phyloP scores from a whole-genome alignment of 2,329 filamentous ascomycete genomes.

The Phoma sp. region DNA sequence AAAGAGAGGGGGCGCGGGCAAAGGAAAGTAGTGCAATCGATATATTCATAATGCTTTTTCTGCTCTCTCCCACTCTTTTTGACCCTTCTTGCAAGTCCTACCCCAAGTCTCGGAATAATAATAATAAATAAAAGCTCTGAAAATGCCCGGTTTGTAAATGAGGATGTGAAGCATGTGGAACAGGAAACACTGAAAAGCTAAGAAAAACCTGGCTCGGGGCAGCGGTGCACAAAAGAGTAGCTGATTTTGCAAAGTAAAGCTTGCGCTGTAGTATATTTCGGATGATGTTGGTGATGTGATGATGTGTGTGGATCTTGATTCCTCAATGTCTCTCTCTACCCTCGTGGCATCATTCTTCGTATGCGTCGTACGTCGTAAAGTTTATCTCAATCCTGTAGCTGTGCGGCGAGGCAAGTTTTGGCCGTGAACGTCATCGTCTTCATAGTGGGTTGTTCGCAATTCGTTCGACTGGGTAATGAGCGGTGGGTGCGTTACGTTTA shows the following conservation, averaged over 20 bases:
- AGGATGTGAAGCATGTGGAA: too few species aligned
- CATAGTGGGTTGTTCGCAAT: slow-evolving; percentile 35
- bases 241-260: neutral
- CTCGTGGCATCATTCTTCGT: slow-evolving; percentile 51
- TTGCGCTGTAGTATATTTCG: slow-evolving; percentile 23
- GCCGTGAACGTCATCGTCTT: slow-evolving; percentile 45
- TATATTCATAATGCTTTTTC: too few species aligned
- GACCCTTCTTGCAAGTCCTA: too few species aligned
- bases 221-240: slow-evolving; percentile 12
- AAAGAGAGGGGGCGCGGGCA: too few species aligned
- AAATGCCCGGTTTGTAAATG: too few species aligned
- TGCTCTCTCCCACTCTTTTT: too few species aligned
- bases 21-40: too few species aligned
- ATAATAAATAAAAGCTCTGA: too few species aligned
- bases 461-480: slow-evolving; percentile 26
- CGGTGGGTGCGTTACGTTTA: slow-evolving; percentile 23
- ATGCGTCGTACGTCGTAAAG: slow-evolving; percentile 44
- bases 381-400: slow-evolving; percentile 40
- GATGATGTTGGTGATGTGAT: neutral
- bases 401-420: slow-evolving; percentile 8
- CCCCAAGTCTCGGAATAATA: too few species aligned
- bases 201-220: neutral
- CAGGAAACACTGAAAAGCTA: too few species aligned
- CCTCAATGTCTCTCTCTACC: slow-evolving; percentile 33
- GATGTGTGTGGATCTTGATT: neutral